Evolutionary conservation across 2,329 filamentous ascomycete species (phyloP), one percentile per base, ranked within the genome.

Genomic region (Biscogniauxia mediterranea): DNA sequence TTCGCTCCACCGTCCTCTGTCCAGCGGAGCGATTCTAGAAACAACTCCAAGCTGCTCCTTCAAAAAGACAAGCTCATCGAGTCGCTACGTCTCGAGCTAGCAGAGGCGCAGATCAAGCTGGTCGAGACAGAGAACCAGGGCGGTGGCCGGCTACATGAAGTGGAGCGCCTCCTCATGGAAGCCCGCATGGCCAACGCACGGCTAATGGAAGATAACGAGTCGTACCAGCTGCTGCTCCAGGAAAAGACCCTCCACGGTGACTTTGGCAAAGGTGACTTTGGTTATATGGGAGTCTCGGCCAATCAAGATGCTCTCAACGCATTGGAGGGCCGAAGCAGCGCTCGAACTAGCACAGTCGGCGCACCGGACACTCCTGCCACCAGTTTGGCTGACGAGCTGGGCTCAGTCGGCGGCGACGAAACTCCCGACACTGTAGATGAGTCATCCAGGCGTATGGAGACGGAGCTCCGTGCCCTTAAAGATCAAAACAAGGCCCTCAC

Each of bases 31-130:
- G 91, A 96, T 70, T 96, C 93, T 38, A 86, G 90, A 65, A 96
- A 91, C 75, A 94, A 90, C 76, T 96, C 93, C 15, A 96, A 94
- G 76, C 82, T 97, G 57, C 85, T 98, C 56, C 83, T 96, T 69
- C 93, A 98, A 75, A 99, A 98, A 76, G 95, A 99, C 78, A 95
- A 96, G 78, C 82, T 97, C 61, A 98, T 99, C 69, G 94, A 98
- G 75, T 92, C 90, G 11, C 82, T 99, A 64, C 87, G 94, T 60
- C 85, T 98, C 25, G 95, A 99, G 75, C 84, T 99, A 55, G 94
- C 95, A 52, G 95, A 98, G 76, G 89, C 92, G 21, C 93, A 98
- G 76, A 96, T 97, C 78, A 97, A 97, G 77, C 83, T 97, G 25
- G 90, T 97, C 26, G 94, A 98, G 76, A 88, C 95, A 58, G 93